phyloP scores from a whole-genome alignment of 306 rosid genomes.

The Quercus engelmannii region DNA sequence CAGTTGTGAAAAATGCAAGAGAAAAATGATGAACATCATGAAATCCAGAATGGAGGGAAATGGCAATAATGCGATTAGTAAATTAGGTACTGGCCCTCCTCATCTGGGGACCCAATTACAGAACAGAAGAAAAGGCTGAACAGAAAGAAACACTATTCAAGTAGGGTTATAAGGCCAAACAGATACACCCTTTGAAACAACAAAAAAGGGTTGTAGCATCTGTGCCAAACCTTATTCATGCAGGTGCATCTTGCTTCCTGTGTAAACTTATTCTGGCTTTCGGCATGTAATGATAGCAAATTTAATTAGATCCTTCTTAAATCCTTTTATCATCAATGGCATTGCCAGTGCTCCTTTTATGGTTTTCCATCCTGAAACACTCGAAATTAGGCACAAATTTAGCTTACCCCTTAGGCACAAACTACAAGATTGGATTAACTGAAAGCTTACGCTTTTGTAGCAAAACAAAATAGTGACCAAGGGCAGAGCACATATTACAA shows the following conservation, averaged over 20 bases:
- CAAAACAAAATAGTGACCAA: background rate
- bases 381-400: background rate
- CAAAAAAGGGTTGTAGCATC: background rate
- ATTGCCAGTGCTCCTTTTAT: slow-evolving; percentile 88
- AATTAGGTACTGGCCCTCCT: background rate
- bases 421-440: background rate
- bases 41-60: too few species aligned
- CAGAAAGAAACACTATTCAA: background rate
- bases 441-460: background rate
- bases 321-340: slow-evolving; percentile 92
- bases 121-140: background rate
- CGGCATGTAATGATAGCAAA: slow-evolving; percentile 74
- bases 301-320: slow-evolving; percentile 69
- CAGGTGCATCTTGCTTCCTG: background rate
- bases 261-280: slow-evolving; percentile 38
- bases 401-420: background rate
- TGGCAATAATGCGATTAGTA: background rate
- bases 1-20: too few species aligned
- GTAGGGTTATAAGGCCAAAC: too few species aligned
- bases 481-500: background rate
- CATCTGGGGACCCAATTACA: too few species aligned
- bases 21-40: too few species aligned
- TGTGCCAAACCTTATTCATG: background rate
- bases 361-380: slow-evolving; percentile 57
- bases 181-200: background rate